phyloP scores from a whole-genome alignment of 164 flowering plant genomes.

The Aristolochia fimbriata region DNA sequence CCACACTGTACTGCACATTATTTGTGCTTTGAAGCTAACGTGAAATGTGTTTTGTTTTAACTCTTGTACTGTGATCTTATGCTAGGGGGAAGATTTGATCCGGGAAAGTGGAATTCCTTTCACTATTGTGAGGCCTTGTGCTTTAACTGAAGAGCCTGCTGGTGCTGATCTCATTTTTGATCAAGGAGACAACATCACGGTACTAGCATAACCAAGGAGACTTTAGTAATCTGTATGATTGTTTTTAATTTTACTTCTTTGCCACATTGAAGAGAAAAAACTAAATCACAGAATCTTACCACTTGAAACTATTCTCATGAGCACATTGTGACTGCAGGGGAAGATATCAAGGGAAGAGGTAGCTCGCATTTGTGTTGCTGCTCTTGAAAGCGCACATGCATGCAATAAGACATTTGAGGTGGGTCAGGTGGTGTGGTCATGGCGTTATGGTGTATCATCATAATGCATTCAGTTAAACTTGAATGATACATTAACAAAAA shows the following conservation, averaged over 20 bases:
- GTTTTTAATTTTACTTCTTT: too few species aligned
- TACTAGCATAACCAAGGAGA: constrained; percentile 10
- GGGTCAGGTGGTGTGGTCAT: neutral
- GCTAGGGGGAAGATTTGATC: constrained; percentile 90
- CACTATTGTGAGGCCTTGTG: constrained; percentile 94
- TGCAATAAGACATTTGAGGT: constrained; percentile 97
- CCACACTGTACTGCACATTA: too few species aligned
- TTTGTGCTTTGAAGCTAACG: too few species aligned
- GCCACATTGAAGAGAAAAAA: neutral
- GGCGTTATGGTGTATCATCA: too few species aligned
- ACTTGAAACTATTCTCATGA: neutral
- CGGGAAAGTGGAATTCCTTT: constrained; percentile 91
- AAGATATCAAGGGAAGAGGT: constrained; percentile 95
- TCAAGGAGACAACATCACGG: constrained; percentile 97
- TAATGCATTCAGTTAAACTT: neutral
- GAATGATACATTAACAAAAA: neutral
- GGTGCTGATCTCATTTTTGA: constrained; percentile 98
- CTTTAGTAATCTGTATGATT: too few species aligned
- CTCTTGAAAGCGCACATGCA: constrained; percentile 75
- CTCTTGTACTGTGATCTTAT: neutral
- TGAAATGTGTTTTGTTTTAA: neutral
- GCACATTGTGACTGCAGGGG: constrained; percentile 41
- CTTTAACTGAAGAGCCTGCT: constrained; percentile 95
- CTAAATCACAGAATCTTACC: neutral
- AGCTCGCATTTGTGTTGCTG: constrained; percentile 89